Evolutionary conservation across 768 basidiomycete genomes (phyloP).

Genomic region (Amanita pallidorosea): DNA sequence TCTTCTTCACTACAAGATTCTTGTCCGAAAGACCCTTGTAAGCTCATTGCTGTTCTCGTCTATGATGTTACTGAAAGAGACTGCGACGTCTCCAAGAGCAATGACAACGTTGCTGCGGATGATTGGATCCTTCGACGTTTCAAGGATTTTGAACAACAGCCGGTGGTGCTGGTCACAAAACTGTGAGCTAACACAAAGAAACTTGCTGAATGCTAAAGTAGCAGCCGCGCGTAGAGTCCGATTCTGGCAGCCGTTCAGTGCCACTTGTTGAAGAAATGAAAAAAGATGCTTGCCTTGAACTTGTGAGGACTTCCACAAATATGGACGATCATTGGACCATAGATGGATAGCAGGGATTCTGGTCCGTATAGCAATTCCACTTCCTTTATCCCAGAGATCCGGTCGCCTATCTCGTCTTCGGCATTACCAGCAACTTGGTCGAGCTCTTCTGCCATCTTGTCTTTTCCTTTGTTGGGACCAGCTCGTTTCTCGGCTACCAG

Average conservation of each 20-base stretch:
- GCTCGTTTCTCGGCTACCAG: constrained; percentile 45
- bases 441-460: constrained; percentile 75
- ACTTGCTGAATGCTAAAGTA: constrained; percentile 85
- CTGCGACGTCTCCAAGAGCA: constrained; percentile 93
- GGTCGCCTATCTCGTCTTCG: constrained; percentile 96
- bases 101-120: constrained; percentile 97
- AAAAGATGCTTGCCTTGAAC: constrained; percentile 57
- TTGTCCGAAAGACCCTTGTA: constrained; percentile 89
- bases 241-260: constrained; percentile 41
- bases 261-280: background rate
- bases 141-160: constrained; percentile 88
- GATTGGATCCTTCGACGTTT: constrained; percentile 81
- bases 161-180: constrained; percentile 89
- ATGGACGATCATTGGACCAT: constrained; percentile 83
- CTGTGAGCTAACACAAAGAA: constrained; percentile 88
- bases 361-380: constrained; percentile 79
- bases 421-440: constrained; percentile 97
- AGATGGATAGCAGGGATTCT: constrained; percentile 71
- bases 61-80: constrained; percentile 94
- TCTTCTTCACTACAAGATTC: constrained; percentile 92
- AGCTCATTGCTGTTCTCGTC: constrained; percentile 96
- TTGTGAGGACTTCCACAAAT: constrained; percentile 86
- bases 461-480: constrained; percentile 30
- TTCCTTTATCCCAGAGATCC: constrained; percentile 77
- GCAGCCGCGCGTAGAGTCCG: constrained; percentile 78